These are phyloP conservation scores for Aspergillus sp. DNA, from an alignment of 2,329 filamentous ascomycete genomes.

Conservation along the genomic window DNA sequence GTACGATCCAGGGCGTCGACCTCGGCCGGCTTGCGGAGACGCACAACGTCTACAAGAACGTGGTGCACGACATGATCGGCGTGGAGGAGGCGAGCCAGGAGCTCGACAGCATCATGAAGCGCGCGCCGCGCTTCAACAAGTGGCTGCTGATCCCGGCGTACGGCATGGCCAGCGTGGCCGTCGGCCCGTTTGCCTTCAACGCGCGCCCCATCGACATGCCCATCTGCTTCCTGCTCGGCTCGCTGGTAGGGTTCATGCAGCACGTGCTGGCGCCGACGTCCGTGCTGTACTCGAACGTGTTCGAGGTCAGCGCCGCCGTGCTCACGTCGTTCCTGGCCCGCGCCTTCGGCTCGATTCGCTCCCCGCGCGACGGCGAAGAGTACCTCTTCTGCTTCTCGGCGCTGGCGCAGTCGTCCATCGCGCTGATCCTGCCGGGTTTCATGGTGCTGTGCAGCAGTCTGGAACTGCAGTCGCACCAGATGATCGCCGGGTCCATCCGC, in stretches of 20 bases:
- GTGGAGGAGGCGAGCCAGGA: conserved; percentile 41
- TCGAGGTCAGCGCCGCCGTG: conserved; percentile 61
- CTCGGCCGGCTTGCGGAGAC: conserved; percentile 41
- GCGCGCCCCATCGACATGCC: conserved; percentile 75
- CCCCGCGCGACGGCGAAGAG: conserved; percentile 25
- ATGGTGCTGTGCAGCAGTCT: conserved; percentile 60
- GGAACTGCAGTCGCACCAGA: conserved; percentile 66
- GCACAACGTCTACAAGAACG: conserved; percentile 44
- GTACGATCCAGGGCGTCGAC: conserved; percentile 39
- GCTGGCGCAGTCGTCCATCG: conserved; percentile 68
- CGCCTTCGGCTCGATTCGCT: conserved; percentile 61
- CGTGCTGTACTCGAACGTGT: conserved; percentile 62
- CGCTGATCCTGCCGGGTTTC: conserved; percentile 70
- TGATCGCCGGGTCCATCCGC: conserved; percentile 68
- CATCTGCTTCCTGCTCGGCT: conserved; percentile 70
- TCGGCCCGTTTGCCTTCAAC: conserved; percentile 75
- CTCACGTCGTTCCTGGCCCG: conserved; percentile 66
- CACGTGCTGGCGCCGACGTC: conserved; percentile 72
- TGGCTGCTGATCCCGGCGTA: conserved; percentile 63
- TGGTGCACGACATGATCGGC: conserved; percentile 43
- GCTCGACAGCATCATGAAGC: conserved; percentile 52
- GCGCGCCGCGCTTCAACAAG: conserved; percentile 52
- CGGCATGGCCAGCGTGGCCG: conserved; percentile 69
- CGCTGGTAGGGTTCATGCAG: conserved; percentile 69
- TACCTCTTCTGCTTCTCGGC: conserved; percentile 67